Evolutionary conservation across 2,329 filamentous ascomycete species (phyloP).

Genomic region (Exophiala xenobiotica): DNA sequence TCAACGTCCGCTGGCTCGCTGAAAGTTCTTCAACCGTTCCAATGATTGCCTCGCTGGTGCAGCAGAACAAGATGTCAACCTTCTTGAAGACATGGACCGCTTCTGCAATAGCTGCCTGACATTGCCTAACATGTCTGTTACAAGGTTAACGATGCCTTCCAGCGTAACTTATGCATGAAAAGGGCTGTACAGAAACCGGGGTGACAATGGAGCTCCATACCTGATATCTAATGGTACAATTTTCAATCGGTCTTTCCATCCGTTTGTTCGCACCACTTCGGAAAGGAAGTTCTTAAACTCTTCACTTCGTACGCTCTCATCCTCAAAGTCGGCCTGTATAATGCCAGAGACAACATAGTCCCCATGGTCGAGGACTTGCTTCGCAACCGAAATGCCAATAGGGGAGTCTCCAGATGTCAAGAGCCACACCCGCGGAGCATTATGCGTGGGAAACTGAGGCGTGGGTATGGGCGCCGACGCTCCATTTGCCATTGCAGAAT

Average conservation of each 20-base stretch:
- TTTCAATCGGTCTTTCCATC: conserved; percentile 76
- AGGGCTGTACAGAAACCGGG: too few species aligned
- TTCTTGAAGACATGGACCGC: conserved; percentile 79
- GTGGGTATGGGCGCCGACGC: conserved; percentile 21
- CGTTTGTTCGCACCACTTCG: conserved; percentile 58
- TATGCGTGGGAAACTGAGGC: conserved; percentile 53
- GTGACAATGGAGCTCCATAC: conserved; percentile 34
- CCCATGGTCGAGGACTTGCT: conserved; percentile 81
- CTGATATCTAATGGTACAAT: conserved; percentile 60
- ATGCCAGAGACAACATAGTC: conserved; percentile 87
- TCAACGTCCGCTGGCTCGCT: conserved; percentile 68
- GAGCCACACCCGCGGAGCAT: conserved; percentile 83
- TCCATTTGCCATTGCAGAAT: conserved; percentile 27
- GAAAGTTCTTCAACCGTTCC: conserved; percentile 89
- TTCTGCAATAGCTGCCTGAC: conserved; percentile 82
- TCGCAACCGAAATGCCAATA: conserved; percentile 76
- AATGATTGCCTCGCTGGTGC: conserved; percentile 83
- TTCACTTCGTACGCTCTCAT: conserved; percentile 68
- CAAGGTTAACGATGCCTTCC: conserved; percentile 10
- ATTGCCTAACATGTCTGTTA: conserved; percentile 62
- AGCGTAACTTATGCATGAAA: too few species aligned
- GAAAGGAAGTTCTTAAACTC: conserved; percentile 79
- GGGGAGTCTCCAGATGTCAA: conserved; percentile 84
- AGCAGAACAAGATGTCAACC: conserved; percentile 87
- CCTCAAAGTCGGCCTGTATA: conserved; percentile 72